phyloP scores from a whole-genome alignment of 441 rosid species.

The Syzygium malaccense region DNA sequence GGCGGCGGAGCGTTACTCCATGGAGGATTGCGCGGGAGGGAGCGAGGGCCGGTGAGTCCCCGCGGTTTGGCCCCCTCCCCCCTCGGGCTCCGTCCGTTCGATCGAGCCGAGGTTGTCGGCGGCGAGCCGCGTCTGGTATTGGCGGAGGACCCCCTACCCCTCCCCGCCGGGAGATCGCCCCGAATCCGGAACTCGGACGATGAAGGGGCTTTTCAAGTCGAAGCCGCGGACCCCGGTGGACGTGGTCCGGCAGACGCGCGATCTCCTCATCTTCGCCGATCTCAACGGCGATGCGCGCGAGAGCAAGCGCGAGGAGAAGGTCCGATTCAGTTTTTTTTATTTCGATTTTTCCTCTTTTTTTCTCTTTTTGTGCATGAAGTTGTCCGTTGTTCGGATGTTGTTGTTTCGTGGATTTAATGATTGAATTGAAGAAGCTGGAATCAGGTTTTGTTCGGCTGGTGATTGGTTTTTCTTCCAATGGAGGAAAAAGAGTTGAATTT shows the following conservation, averaged over 20 bases:
- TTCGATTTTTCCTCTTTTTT: background rate
- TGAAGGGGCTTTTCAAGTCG: constrained; percentile 21
- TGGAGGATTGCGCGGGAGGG: background rate
- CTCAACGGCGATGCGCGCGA: constrained; percentile 2
- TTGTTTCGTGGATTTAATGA: background rate
- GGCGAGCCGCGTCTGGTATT: background rate
- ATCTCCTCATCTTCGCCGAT: constrained; percentile 14
- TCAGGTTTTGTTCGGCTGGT: background rate
- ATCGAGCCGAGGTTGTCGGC: background rate
- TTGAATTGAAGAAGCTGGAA: background rate
- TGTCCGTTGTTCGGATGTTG: background rate
- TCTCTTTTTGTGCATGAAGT: background rate
- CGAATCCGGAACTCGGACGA: background rate
- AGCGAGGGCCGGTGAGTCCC: background rate
- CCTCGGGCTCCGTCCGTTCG: background rate
- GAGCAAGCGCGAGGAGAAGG: constrained; percentile 20
- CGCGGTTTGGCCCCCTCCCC: background rate
- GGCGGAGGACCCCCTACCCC: background rate
- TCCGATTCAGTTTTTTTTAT: background rate
- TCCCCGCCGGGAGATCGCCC: background rate
- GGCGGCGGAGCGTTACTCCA: background rate
- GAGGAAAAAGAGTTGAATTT: background rate
- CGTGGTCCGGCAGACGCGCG: constrained; percentile 10
- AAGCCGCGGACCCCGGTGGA: constrained; percentile 22
- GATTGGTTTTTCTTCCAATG: background rate